Conservation (phyloP, 495 filamentous ascomycete species). For the Haplographium delicatum region DNA sequence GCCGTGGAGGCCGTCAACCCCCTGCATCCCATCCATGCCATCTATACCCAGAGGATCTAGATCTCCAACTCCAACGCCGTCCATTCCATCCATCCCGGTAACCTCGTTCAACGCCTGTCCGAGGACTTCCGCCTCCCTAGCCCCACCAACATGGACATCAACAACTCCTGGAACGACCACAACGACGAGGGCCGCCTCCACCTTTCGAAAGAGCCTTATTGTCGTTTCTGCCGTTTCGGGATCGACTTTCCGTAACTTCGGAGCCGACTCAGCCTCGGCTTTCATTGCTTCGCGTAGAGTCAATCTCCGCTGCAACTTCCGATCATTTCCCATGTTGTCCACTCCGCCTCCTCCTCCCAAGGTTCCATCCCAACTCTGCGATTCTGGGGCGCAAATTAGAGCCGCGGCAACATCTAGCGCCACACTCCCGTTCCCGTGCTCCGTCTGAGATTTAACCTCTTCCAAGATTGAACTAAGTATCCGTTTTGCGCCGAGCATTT, state of each 20-base stretch:
- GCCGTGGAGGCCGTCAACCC: too few species aligned
- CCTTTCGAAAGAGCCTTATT: slow-evolving; percentile 70
- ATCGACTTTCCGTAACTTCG: slow-evolving; percentile 56
- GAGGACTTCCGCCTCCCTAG: too few species aligned
- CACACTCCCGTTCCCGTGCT: slow-evolving; percentile 49
- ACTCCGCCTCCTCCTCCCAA: background rate
- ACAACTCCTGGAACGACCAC: slow-evolving; percentile 10
- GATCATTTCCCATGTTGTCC: slow-evolving; percentile 1
- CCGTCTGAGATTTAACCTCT: slow-evolving; percentile 48
- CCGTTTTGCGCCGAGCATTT: slow-evolving; percentile 63
- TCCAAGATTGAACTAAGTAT: slow-evolving; percentile 60
- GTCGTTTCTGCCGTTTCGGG: slow-evolving; percentile 58
- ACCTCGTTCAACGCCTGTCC: slow-evolving; percentile 19
- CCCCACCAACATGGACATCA: slow-evolving; percentile 1
- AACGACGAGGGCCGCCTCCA: slow-evolving; percentile 63
- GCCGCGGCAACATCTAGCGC: slow-evolving; percentile 70
- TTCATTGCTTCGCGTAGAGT: slow-evolving; percentile 70
- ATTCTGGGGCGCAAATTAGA: slow-evolving; percentile 67
- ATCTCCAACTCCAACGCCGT: slow-evolving; percentile 3
- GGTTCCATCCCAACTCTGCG: slow-evolving; percentile 33
- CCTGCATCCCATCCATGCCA: slow-evolving; percentile 11
- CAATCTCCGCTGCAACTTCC: slow-evolving; percentile 34
- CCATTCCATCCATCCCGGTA: slow-evolving; percentile 16
- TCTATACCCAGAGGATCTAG: slow-evolving; percentile 14
- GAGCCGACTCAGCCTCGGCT: slow-evolving; percentile 55